Evolutionary conservation across 2,329 filamentous ascomycete species (phyloP), one percentile per base, ranked within the genome.

Genomic region (Sphaerulina populicola): DNA sequence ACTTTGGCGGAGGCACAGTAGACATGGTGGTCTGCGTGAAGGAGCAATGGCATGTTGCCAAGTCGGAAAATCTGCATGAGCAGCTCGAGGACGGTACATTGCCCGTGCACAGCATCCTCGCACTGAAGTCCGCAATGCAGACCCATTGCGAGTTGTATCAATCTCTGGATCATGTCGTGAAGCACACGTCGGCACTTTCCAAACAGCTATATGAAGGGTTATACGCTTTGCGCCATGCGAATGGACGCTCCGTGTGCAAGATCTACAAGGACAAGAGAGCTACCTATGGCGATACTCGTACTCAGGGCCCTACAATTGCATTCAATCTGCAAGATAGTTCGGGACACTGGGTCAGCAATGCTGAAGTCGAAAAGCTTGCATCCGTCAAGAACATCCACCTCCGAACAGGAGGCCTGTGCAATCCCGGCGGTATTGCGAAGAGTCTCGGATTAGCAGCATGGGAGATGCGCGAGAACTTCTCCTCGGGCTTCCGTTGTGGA

Each of bases 1-100:
- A 94, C 62, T 98, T 98, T 69, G 91, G 91, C 5, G 93, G 91
- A 6, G 93, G 93, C 3, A 97, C 91, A 0, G 91, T 96, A 0
- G 89, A 95, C 61, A 85, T 91, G 77, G 88, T 96, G 0, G 76
- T 88, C 1, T 63, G 62, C 55, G 65, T 81, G n/a, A 84, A 81
- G 56, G 82, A 88, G 62, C 77, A 83, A 57, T 96, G 90, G 87
- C 88, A 96, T 72, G 85, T 82, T 1, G 77, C 79, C 36, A 96
- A 94, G 65, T 55, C 63, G n/a, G 73, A 77, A 6, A 71, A 78
- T 29, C 71, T 94, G 2, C 91, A 97, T 64, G 86, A 90, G 54
- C 79, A 81, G 33, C 74, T 97, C 2, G 91, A 98, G 67, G 91
- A 98, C 66, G 93, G 91, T 1, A 96, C 91, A 0, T 68, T 96